phyloP scores from a whole-genome alignment of 768 basidiomycete species.

The Mycena galopus region DNA sequence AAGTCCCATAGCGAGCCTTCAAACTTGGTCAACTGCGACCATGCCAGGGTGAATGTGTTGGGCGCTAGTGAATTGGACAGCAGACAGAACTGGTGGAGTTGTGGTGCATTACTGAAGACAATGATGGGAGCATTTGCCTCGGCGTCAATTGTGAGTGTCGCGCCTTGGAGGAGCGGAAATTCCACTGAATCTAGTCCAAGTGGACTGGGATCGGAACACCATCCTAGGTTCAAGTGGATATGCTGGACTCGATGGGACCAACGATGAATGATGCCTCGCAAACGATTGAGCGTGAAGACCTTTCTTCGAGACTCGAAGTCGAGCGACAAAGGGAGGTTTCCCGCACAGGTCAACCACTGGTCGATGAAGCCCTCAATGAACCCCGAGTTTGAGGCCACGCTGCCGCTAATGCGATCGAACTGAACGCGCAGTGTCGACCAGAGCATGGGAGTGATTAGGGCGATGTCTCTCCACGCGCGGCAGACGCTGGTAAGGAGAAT shows the following conservation, averaged over 20 bases:
- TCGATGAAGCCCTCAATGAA: not conserved
- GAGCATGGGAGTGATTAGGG: not conserved
- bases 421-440: too few relatives aligned
- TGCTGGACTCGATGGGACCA: not conserved
- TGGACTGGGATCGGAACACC: too few relatives aligned
- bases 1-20: not conserved
- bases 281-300: not conserved
- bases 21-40: not conserved
- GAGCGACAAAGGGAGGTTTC: not conserved
- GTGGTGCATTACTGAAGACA: not conserved
- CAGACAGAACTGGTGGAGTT: not conserved
- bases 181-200: not conserved
- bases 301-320: not conserved
- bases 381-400: too few relatives aligned
- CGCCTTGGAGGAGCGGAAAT: not conserved
- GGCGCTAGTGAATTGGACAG: not conserved
- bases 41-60: not conserved
- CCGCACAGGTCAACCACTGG: not conserved
- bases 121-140: not conserved
- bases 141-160: not conserved
- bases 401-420: too few relatives aligned
- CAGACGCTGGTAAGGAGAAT: not conserved
- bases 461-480: slow-evolving; percentile 1
- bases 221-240: not conserved
- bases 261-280: not conserved